Base-by-base conservation (phyloP, 331 rosid species). In the Stylosanthes scabra region DNA sequence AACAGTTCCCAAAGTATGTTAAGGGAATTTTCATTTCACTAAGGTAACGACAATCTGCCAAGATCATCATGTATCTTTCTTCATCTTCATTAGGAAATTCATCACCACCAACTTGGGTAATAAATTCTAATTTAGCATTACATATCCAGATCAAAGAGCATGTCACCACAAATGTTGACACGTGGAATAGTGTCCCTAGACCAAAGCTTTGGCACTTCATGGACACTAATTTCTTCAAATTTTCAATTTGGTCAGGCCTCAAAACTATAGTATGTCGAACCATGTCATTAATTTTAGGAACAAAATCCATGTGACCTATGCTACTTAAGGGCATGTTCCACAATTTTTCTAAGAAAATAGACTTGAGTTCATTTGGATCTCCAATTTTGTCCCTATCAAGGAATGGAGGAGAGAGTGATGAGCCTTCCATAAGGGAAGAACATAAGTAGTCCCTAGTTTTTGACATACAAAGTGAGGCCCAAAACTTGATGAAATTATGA, bases 401-500 rank as follows among this genome's bases (percentile, higher is more conserved):
- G 11, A 56, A 8, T 2, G 79, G 79, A 28, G 65, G 0, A 44
- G 79, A 7, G 63, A 52, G 56, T 4, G 42, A 20, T 20, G 25
- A 20, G 42, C 7, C 42, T n/a, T n/a, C 42, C 8, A 7, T 7
- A 39, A 39, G 42, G 42, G 42, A 39, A 39, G 42, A 39, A 20
- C 25, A 20, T 1, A 20, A 34, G 9, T 6, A 42, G 16, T 64
- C 41, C 29, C 20, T n/a, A n/a, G n/a, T 41, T 65, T 3, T 46
- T 25, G 78, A 62, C 27, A 16, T 56, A 42, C 74, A 70, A 54
- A 66, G 3, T 7, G 79, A 42, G 11, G 73, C 64, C 79, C 79
- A 75, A 49, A 56, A 75, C 39, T 56, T 75, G 37, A 75, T 45
- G 60, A 75, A 75, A 42, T 75, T 72, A 65, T 75, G 73, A 44